These are phyloP conservation scores for Sporothrix pseudoabietina DNA, from an alignment of 2,329 filamentous ascomycete genomes.

Conservation along the genomic window DNA sequence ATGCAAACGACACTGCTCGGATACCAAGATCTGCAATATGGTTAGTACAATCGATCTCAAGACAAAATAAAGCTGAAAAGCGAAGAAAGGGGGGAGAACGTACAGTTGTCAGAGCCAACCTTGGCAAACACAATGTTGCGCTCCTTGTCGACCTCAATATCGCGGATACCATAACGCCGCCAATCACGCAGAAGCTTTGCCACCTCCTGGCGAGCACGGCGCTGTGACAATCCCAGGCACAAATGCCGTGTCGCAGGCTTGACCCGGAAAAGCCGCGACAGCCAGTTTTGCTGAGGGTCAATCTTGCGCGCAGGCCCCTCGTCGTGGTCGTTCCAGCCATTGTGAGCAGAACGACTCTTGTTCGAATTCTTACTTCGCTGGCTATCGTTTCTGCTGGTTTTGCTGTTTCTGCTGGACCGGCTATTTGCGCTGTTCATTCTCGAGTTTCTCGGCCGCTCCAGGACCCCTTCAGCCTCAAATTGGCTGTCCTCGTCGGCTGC, in stretches of 20 bases:
- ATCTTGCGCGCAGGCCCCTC: constrained; percentile 55
- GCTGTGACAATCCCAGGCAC: constrained; percentile 72
- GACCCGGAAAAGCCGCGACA: constrained; percentile 84
- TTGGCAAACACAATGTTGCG: constrained; percentile 78
- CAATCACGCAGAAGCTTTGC: constrained; percentile 75
- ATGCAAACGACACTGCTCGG: constrained; percentile 84
- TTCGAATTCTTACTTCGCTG: constrained; percentile 27
- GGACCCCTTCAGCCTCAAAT: background rate
- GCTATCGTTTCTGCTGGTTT: constrained; percentile 25
- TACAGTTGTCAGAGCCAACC: constrained; percentile 77
- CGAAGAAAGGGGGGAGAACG: constrained; percentile 43
- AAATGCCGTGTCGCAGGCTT: constrained; percentile 77
- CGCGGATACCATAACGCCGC: constrained; percentile 77
- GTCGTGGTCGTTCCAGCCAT: constrained; percentile 37
- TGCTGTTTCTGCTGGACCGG: constrained; percentile 17
- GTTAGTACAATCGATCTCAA: background rate
- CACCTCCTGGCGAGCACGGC: constrained; percentile 76
- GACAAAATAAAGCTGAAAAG: background rate
- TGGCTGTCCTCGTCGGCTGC: constrained; percentile 44
- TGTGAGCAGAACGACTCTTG: constrained; percentile 13
- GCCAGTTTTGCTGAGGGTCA: constrained; percentile 78
- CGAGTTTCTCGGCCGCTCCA: constrained; percentile 34
- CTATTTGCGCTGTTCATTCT: constrained; percentile 33
- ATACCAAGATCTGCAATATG: constrained; percentile 64
- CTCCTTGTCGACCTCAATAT: constrained; percentile 76